Evolutionary conservation across 2,329 filamentous ascomycete species (phyloP), one percentile per base, ranked within the genome.

Genomic region (Cryphonectria japonica): DNA sequence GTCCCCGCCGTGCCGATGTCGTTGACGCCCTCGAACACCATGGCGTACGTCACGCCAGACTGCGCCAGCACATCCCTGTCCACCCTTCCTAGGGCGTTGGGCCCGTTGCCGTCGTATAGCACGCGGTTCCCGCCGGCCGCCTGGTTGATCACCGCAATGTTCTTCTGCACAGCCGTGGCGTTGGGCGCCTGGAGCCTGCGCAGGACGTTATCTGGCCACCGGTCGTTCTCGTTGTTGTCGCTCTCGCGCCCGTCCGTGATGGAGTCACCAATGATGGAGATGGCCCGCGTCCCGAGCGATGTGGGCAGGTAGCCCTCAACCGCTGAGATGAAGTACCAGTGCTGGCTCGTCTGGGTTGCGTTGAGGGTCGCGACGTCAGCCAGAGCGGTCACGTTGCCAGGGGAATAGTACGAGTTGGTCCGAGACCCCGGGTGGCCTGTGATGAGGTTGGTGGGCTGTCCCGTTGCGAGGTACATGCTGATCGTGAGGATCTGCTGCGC

Each of bases 181-280:
- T 67, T 68, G 64, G 63, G 6, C 52, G 67, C 32, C 75, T 85
- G 81, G 76, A 89, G 75, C 62, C 82, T 81, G 13, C 77, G 75
- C 34, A 85, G 80, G 9, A 89, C 80, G 11, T 76, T 77, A 75
- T 83, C 81, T 0, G 82, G 80, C 81, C 81, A 83, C 63, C 82
- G 79, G 76, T 89, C 83, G 78, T 91, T 90, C 32, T 77, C 79
- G 78, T 91, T 86, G 26, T 85, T 87, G 41, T 85, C 87, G 71
- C 85, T 88, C 60, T 88, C 88, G 37, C 88, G 83, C 14, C 89
- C 89, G 76, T 92, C 89, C 3, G 89, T 91, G 76, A 92, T 90
- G 75, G 86, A 89, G 78, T 92, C 89, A n/a, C 89, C 89, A 1
- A 92, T 80, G 34, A 92, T 84, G 29, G 83, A 85, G 46, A 91